These are phyloP conservation scores for Cadophora sp. DNA, from an alignment of 2,329 filamentous ascomycete species.

Conservation along the genomic window DNA sequence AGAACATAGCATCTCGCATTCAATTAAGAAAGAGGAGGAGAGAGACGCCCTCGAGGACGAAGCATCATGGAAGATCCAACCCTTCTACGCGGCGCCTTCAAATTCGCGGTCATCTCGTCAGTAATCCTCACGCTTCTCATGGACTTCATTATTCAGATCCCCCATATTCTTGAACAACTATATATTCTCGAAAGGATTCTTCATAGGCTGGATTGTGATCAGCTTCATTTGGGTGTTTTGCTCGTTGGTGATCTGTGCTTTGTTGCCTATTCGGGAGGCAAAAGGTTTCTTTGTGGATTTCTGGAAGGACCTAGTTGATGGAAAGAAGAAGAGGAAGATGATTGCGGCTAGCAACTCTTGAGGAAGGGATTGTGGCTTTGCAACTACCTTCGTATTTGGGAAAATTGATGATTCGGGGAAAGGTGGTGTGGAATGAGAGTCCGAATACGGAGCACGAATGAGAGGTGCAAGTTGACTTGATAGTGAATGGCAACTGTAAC, in stretches of 20 bases:
- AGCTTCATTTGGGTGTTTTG: conserved; percentile 19
- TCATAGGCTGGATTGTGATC: conserved; percentile 12
- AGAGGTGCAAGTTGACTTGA: too few relatives aligned
- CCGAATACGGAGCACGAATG: too few relatives aligned
- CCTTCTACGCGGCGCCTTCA: conserved; percentile 1
- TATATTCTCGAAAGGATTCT: conserved; percentile 17
- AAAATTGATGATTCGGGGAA: too few relatives aligned
- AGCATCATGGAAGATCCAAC: conserved; percentile 14
- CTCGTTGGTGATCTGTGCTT: conserved; percentile 9
- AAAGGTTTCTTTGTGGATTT: conserved; percentile 40
- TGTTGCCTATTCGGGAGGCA: conserved; percentile 21
- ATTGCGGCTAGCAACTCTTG: conserved; percentile 42
- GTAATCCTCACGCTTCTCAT: conserved; percentile 8
- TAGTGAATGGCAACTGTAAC: too few relatives aligned
- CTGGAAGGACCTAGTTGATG: conserved; percentile 55
- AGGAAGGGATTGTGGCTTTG: too few relatives aligned
- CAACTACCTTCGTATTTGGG: too few relatives aligned
- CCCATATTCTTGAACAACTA: conserved; percentile 17
- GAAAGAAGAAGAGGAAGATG: conserved; percentile 43
- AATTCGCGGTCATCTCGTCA: not conserved
- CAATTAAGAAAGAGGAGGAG: too few relatives aligned
- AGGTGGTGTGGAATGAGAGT: too few relatives aligned
- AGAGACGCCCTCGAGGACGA: conserved; percentile 7
- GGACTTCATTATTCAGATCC: conserved; percentile 15
- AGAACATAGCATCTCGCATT: too few relatives aligned